Conservation (phyloP, 148 eudicot genomes). For the Selenicereus undatus region DNA sequence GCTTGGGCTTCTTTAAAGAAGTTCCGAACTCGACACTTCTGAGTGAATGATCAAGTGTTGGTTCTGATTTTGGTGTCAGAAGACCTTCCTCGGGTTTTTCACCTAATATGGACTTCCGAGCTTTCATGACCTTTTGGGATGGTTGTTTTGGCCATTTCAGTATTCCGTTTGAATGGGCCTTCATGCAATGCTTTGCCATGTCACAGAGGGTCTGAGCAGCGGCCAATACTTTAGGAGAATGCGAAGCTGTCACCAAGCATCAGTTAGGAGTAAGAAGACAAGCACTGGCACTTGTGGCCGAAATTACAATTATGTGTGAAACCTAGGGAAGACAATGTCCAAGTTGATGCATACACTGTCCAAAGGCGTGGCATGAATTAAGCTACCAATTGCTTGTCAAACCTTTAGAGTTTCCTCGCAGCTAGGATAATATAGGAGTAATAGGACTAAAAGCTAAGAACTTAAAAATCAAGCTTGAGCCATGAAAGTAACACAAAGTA, state of each 20-base stretch:
- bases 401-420: not conserved
- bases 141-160: constrained; percentile 59
- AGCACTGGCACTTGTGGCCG: not conserved
- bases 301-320: not conserved
- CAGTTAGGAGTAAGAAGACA: constrained; percentile 15
- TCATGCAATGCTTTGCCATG: constrained; percentile 40
- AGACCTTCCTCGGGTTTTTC: constrained; percentile 41
- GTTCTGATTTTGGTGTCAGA: constrained; percentile 36
- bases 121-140: constrained; percentile 61
- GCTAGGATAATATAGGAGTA: not conserved
- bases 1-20: constrained; percentile 55
- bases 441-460: not conserved
- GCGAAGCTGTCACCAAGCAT: constrained; percentile 36
- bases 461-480: not conserved
- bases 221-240: constrained; percentile 48
- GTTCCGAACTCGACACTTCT: constrained; percentile 30
- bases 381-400: not conserved
- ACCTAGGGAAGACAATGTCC: not conserved
- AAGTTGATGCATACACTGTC: not conserved
- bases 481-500: not conserved
- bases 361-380: not conserved
- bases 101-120: constrained; percentile 53
- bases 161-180: constrained; percentile 32
- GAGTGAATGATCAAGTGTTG: constrained; percentile 16
- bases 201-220: constrained; percentile 79